Evolutionary conservation across 2,329 filamentous ascomycete species (phyloP).

Genomic region (Neonectria hederae): DNA sequence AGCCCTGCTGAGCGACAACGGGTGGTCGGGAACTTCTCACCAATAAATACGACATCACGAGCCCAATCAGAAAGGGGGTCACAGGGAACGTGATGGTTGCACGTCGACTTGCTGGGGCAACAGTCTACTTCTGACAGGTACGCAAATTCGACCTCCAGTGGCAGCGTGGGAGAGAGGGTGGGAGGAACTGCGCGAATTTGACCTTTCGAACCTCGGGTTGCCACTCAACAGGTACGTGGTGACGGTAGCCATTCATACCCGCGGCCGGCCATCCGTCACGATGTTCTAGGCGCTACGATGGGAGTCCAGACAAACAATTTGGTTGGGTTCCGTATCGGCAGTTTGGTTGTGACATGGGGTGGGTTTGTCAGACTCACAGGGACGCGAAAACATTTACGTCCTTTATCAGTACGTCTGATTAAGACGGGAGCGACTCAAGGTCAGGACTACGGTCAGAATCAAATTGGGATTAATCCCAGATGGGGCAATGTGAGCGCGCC

Average conservation of each 20-base stretch:
- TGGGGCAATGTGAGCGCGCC: conserved; percentile 3
- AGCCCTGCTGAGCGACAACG: conserved; percentile 32
- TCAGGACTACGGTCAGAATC: background rate
- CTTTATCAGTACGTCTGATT: background rate
- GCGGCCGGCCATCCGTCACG: conserved; percentile 31
- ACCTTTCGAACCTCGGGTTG: conserved; percentile 20
- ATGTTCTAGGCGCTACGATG: conserved; percentile 20
- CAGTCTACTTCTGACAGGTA: conserved; percentile 21
- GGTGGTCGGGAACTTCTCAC: conserved; percentile 28
- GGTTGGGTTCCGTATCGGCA: conserved; percentile 15
- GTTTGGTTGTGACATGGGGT: conserved; percentile 4
- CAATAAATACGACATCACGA: conserved; percentile 34
- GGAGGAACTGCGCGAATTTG: conserved; percentile 38
- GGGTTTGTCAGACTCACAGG: conserved; percentile 9
- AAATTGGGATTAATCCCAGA: background rate
- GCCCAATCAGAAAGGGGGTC: conserved; percentile 38
- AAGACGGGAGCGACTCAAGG: background rate
- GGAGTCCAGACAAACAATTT: background rate
- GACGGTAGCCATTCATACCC: conserved; percentile 27
- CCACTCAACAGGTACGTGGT: conserved; percentile 23
- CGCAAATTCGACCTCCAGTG: conserved; percentile 21
- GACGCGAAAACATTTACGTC: conserved; percentile 4
- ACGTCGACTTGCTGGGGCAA: conserved; percentile 22
- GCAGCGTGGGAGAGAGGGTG: conserved; percentile 13
- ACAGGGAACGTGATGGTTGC: conserved; percentile 39